A percentile compares a stretch with the other conserved stretches of the same genome.
These are phyloP conservation scores for Acmispon strigosus DNA, from an alignment of 306 rosid species.

Conservation along the genomic window DNA sequence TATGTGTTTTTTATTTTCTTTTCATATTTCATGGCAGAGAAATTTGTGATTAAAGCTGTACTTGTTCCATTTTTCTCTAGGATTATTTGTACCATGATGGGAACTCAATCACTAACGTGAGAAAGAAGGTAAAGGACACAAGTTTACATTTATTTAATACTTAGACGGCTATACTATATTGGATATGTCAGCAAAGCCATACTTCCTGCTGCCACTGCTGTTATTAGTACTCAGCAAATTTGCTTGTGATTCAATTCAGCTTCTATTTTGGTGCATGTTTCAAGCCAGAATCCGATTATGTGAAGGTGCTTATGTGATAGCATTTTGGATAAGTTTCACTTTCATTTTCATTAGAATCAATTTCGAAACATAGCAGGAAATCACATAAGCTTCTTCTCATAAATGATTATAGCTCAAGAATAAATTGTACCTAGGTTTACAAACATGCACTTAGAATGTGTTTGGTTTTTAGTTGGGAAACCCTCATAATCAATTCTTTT, in stretches of 20 bases:
- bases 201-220: not conserved
- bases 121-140: not conserved
- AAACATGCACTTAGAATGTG: too few species aligned
- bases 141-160: constrained; percentile 1
- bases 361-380: too few species aligned
- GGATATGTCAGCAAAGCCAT: constrained; percentile 5
- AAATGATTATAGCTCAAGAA: too few species aligned
- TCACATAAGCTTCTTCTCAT: too few species aligned
- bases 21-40: not conserved
- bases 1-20: not conserved
- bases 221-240: not conserved
- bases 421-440: too few species aligned
- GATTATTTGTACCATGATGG: not conserved
- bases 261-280: not conserved
- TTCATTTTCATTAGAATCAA: too few species aligned
- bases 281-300: too few species aligned
- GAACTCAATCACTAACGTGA: not conserved
- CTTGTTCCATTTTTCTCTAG: not conserved
- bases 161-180: not conserved
- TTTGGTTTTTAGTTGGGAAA: too few species aligned
- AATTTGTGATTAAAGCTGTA: not conserved
- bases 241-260: constrained; percentile 14
- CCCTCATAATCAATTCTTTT: too few species aligned
- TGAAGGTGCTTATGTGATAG: too few species aligned
- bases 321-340: too few species aligned